Evolutionary conservation across 192 early-diverging fungal genomes (phyloP), one percentile per base, ranked within the genome.

Genomic region (Geranomyces variabilis): DNA sequence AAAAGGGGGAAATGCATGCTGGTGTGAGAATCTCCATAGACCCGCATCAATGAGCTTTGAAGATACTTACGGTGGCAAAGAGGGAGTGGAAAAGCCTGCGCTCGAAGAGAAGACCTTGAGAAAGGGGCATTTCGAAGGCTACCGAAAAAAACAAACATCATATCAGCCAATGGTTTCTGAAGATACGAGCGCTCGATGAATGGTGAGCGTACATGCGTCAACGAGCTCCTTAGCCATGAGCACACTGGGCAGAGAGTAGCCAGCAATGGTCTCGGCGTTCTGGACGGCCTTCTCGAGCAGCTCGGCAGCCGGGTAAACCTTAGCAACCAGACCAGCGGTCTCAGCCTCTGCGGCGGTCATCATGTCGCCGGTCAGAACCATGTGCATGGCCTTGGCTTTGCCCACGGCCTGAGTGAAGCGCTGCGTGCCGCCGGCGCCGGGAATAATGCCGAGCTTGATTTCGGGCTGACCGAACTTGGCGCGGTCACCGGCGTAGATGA

Each of bases 311-410:
- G 97, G 96, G 70, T 92, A 86, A 30, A 99, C 88, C 66, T 84
- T 87, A 78, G 95, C 95, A 44, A 99, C 96, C 69, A 99, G 84
- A 33, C 96, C 92, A 49, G 82, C 56, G 24, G 43, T 55, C 77
- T 93, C 88, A 30, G 97, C 97, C 77, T 99, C 97, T 51, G 85
- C 71, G 17, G 97, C 97, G 67, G 77, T 83, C 31, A 84, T 80
- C 79, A 95, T 84, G 77, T 91, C 92, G 55, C 97, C 97, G 41
- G 95, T 93, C 70, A 99, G 88, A 67, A 90, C 82, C 83, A 96
- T 87, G 79, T 99, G 94, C 97, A 99, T 99, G 45, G 96, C 93
- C 88, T 96, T 97, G 36, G 95, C 92, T 85, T 99, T 99, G 67
- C 97, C 97, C 63, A 99, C 88, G 26, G 93, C 95, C 69, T 89